Conservation (phyloP, 1,284 basidiomycete species). For the Leccinum pallidistipes region DNA sequence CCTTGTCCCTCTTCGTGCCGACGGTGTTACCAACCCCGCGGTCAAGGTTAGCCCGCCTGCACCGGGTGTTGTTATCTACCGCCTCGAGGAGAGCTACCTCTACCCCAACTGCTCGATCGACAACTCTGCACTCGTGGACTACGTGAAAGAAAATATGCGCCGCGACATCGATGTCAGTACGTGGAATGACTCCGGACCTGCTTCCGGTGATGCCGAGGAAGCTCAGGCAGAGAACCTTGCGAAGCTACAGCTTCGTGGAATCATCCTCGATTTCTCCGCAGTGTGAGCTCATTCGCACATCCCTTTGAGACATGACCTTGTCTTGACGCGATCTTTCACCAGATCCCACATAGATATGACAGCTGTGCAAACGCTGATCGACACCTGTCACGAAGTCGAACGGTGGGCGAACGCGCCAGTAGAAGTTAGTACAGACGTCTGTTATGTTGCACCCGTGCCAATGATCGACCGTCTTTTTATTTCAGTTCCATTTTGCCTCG, state of each 20-base stretch:
- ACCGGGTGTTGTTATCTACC: conserved; percentile 90
- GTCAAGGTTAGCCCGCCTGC: conserved; percentile 78
- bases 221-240: conserved; percentile 54
- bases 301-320: neutral
- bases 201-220: conserved; percentile 45
- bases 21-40: conserved; percentile 66
- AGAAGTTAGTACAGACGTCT: conserved; percentile 50
- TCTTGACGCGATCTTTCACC: conserved; percentile 10
- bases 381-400: conserved; percentile 85
- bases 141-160: conserved; percentile 77
- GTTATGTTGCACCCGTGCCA: neutral
- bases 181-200: conserved; percentile 93
- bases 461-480: neutral
- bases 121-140: conserved; percentile 78
- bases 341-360: conserved; percentile 85
- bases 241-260: conserved; percentile 75
- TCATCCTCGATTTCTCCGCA: conserved; percentile 90
- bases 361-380: conserved; percentile 88
- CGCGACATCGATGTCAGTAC: conserved; percentile 74
- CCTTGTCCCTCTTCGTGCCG: conserved; percentile 75
- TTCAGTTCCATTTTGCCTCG: conserved; percentile 83
- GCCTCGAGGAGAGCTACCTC: conserved; percentile 91
- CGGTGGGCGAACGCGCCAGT: conserved; percentile 82
- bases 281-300: conserved; percentile 55
- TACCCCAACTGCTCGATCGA: conserved; percentile 89